Base-by-base conservation (phyloP, 2,329 filamentous ascomycete genomes). In the Hymenoscyphus repandus region DNA sequence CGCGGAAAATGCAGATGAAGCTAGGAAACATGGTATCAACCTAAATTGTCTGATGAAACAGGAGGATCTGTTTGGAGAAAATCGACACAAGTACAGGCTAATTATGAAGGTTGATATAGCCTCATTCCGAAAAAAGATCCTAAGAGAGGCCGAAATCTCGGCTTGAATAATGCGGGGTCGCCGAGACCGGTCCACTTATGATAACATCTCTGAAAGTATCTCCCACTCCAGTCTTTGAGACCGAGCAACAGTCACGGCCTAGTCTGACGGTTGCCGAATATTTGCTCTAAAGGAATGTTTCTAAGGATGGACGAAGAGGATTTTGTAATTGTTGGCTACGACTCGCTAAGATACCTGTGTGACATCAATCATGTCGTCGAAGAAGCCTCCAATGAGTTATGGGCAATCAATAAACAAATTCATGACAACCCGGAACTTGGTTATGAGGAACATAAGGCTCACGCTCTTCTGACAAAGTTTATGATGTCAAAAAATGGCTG, bases 381-480 rank as follows among this genome's bases (percentile, higher is more conserved):
- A 12, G 18, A 41, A 12, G 18, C 18, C 5, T 41, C 38, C n/a
- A n/a, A 41, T 17, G 18, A 41, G 15, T 22, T 41, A 41, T 41
- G 38, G 38, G 12, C 11, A n/a, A 22, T 41, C 18, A 41, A 41
- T 17, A 41, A 17, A 17, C 44, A 70, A 68, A 72, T 73, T 47
- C 68, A 66, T 57, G 62, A 63, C 10, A 67, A 78, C 47, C 77
- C 77, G 0, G 77, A 80, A 58, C 64, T 75, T 0, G 72, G 68
- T 1, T 79, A 73, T 58, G 58, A 77, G 45, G 77, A 80, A 55
- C 61, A 70, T 60, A 67, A 67, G 27, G 77, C 78, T 6, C 75
- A 79, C 53, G 71, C 72, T 22, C 66, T 80, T 0, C 66, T 72
- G 30, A 54, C 60, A 30, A 17, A 12, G 12, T 43, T 43, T 32